Conservation (phyloP, 768 basidiomycete genomes). For the Phallus indusiatus region DNA sequence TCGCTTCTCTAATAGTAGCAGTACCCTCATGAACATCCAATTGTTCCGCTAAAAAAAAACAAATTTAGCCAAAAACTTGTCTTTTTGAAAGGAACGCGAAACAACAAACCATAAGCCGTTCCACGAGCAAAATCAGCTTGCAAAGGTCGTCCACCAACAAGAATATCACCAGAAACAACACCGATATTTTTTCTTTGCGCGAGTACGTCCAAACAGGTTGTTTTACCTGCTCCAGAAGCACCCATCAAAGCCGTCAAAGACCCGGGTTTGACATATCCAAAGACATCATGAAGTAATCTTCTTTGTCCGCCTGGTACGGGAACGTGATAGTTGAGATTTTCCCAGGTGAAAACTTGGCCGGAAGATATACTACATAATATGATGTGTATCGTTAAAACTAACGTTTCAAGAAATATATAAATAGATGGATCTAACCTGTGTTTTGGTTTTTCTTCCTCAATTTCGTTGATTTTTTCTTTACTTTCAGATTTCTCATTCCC, state of each 20-base stretch:
- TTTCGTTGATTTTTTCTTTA: conserved; percentile 16
- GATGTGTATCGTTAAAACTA: no score
- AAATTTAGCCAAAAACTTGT: conserved; percentile 21
- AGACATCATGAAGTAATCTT: conserved; percentile 33
- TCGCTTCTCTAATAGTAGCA: conserved; percentile 39
- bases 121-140: conserved; percentile 15
- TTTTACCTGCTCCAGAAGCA: conserved; percentile 56
- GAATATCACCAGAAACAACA: conserved; percentile 36
- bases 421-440: not conserved
- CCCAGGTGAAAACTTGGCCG: conserved; percentile 34
- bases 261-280: conserved; percentile 42
- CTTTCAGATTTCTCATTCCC: conserved; percentile 16
- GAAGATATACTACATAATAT: conserved; percentile 24
- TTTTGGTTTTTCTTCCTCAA: conserved; percentile 13
- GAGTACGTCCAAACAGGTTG: conserved; percentile 26
- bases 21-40: conserved; percentile 39
- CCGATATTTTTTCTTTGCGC: conserved; percentile 40
- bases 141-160: conserved; percentile 23
- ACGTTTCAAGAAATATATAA: not conserved
- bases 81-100: no score
- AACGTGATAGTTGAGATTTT: conserved; percentile 27
- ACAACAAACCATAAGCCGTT: conserved; percentile 10
- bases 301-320: conserved; percentile 26
- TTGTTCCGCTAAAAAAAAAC: conserved; percentile 35
- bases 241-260: conserved; percentile 79